Base-by-base conservation (phyloP, 2,329 filamentous ascomycete genomes). In the Cladosporium sp. region DNA sequence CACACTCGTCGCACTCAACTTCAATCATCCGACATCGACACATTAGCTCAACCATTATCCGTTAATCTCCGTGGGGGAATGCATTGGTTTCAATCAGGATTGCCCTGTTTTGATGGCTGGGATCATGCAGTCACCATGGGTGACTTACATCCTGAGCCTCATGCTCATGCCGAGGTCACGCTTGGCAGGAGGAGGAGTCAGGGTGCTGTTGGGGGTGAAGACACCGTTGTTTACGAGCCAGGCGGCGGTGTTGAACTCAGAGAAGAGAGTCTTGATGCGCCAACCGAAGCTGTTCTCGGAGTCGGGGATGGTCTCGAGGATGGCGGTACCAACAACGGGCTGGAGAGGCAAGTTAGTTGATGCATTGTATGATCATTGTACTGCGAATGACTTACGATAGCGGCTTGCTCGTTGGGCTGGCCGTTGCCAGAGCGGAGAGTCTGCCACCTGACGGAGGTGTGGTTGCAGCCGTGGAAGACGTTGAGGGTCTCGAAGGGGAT, bases 401-500 rank as follows among this genome's bases (percentile, higher is more conserved):
- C 65, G 67, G 72, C 71, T 24, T 69, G 66, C 64, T 73, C 71
- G 8, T 68, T 72, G n/a, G 68, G 26, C 64, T 74, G 71, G 32
- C 71, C 71, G 44, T 69, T 68, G 51, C 67, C 72, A 49, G 69
- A 71, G 34, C 69, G 67, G 30, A 69, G 64, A 32, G 71, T 72
- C 24, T 72, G 66, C 74, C 74, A 75, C 28, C 72, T 66, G 12
- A 73, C 70, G 21, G 72, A 68, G 32, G 71, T 68, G 44, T 65
- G 63, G 49, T 74, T 67, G 67, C 74, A 75, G 47, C 71, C 73
- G 52, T 71, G 68, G 63, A 67, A 75, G 41, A 71, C 67, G n/a
- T 73, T 69, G 36, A 75, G 66, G 26, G 70, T 74, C 32, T 74
- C 71, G 68, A 75, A 75, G 21, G 73, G 73, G 36, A 75, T 73